Evolutionary conservation across 257 asterid species (phyloP), one percentile per base, ranked within the genome.

Genomic region (Jasminum sambac): DNA sequence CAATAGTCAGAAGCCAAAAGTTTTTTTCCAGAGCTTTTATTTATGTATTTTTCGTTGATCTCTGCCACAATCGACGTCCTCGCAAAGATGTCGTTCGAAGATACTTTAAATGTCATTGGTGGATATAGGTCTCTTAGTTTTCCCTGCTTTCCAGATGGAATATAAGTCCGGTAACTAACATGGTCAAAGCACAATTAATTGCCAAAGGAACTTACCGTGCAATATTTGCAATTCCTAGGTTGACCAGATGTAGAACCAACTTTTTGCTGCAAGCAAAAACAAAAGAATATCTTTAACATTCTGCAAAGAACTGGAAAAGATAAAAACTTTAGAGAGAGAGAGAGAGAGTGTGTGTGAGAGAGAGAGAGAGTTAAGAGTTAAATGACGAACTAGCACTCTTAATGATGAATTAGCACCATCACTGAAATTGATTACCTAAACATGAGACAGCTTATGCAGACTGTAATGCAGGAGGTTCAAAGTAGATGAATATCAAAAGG

Each of bases 21-120:
- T 39, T 23, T 80, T 30, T 25, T 50, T 50, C 39, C 67, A 5
- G 69, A 61, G 77, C 67, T 61, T 52, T 75, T 78, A 44, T 64
- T 67, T 38, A 74, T 36, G 72, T 65, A 36, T 30, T 65, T 66
- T 64, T 86, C 93, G 11, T 60, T 72, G 41, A 84, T 88, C 79
- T 95, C 97, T 0, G 89, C 99, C 7, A 86, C 77, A 74, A 95
- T 84, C 63, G 96, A 92, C 66, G 85, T 88, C 84, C 77, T 89
- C 24, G 88, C 88, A 57, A 83, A 87, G 39, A 83, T 80, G 19
- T 95, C 96, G 63, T 83, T 91, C 9, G 96, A 63, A 60, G 96
- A 87, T 63, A 95, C 93, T 78, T 66, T 86, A 72, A 95, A 95
- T 72, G 78, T 88, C 90, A 88, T 88, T 77, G 64, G 76, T 8